Base-by-base conservation (phyloP, 176 grass and related monocot genomes). In the Eleusine indica region DNA sequence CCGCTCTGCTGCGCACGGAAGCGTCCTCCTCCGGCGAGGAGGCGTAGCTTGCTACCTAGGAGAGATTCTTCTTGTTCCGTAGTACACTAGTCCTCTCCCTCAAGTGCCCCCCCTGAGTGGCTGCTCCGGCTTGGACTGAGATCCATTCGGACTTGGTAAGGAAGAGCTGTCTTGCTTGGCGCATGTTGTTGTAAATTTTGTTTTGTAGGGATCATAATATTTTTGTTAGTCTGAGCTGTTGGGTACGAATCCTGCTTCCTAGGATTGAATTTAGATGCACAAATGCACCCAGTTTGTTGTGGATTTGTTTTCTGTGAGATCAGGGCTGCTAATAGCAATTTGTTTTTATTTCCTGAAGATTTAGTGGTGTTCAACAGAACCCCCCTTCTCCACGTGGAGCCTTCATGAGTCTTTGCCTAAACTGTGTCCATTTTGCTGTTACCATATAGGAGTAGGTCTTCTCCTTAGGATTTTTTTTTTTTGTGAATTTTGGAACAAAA, bases 141-240 rank as follows among this genome's bases (percentile, higher is more conserved):
- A 68, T 68, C 46, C 78, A 15, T 38, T 12, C 12, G 32, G 21
- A 54, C 65, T 54, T 22, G 78, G 78, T 80, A 80, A 80, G 78
- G 65, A 80, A 68, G 30, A 43, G 39, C 35, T 52, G 47, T 46
- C 9, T 52, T 52, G 62, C 28, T 51, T 1, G 43, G 77, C 17
- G 66, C 37, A 43, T 18, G 65, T 49, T 37, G 8, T 65, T 49
- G 18, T 51, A 2, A 7, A 19, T 32, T 7, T 22, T 32, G 17
- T 39, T 51, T 10, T 13, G 29, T 9, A 51, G 63, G 44, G 52
- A 39, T 68, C 63, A 52, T 44, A 32, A 15, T 80, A 17, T 10
- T 14, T 16, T 54, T 3, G 38, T 68, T 80, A 17, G 42, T 47
- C 22, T 21, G 49, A 39, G 25, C 3, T 35, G 6, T 52, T 47